Conservation (phyloP, 2,329 filamentous ascomycete species). For the Hortaea sp. region DNA sequence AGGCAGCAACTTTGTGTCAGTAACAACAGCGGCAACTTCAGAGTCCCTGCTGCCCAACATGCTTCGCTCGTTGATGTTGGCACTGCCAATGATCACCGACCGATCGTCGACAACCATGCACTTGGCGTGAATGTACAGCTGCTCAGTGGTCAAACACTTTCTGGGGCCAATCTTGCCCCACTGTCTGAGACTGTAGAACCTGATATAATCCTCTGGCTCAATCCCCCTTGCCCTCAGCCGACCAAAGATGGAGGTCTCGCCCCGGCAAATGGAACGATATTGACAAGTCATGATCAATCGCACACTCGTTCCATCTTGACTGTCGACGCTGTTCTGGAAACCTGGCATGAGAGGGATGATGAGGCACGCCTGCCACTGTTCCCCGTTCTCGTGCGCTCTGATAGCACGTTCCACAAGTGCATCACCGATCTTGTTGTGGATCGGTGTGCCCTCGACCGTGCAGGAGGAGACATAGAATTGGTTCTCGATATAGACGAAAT, state of each 20-base stretch:
- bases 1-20: slow-evolving; percentile 85
- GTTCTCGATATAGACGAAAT: slow-evolving; percentile 98
- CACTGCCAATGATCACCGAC: slow-evolving; percentile 86
- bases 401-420: slow-evolving; percentile 87
- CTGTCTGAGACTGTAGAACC: slow-evolving; percentile 83
- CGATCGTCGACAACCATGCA: slow-evolving; percentile 93
- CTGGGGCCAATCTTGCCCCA: slow-evolving; percentile 85
- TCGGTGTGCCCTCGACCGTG: slow-evolving; percentile 74
- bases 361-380: slow-evolving; percentile 84
- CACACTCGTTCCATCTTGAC: slow-evolving; percentile 87
- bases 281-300: slow-evolving; percentile 95
- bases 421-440: slow-evolving; percentile 89
- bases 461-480: slow-evolving; percentile 96
- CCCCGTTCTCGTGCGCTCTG: slow-evolving; percentile 68
- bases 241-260: slow-evolving; percentile 84
- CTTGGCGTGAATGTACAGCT: slow-evolving; percentile 97
- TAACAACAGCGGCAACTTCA: slow-evolving; percentile 78
- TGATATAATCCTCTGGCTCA: slow-evolving; percentile 88
- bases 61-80: slow-evolving; percentile 96
- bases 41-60: slow-evolving; percentile 90
- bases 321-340: slow-evolving; percentile 92
- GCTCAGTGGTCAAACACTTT: slow-evolving; percentile 80
- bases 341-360: slow-evolving; percentile 95
- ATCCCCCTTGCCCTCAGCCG: slow-evolving; percentile 69
- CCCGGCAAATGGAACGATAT: slow-evolving; percentile 89